Conservation (phyloP, 352 stramenopile species). For the Aphanomyces astaci region DNA sequence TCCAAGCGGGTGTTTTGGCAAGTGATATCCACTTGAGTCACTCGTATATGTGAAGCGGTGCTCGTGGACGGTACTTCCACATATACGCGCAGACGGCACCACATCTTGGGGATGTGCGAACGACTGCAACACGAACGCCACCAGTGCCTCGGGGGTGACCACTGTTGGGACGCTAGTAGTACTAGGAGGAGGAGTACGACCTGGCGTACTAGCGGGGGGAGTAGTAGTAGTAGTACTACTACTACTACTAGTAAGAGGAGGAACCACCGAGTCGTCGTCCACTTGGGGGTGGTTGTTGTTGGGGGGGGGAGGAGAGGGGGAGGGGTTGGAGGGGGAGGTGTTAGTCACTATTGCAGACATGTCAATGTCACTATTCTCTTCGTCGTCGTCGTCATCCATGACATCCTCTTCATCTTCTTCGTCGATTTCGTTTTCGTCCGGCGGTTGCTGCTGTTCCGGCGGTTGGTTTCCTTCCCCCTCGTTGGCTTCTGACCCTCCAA, state of each 20-base stretch:
- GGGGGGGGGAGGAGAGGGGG: too few relatives aligned
- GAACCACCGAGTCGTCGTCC: neutral
- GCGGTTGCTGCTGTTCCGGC: conserved; percentile 6
- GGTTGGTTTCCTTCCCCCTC: neutral
- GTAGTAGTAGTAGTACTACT: neutral
- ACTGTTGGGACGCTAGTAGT: neutral
- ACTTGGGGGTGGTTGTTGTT: neutral
- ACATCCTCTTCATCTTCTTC: conserved; percentile 35
- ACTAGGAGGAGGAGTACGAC: neutral
- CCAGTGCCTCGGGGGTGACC: neutral
- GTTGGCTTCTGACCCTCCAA: neutral
- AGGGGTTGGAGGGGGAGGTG: too few relatives aligned
- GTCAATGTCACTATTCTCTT: conserved; percentile 11
- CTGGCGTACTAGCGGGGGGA: neutral
- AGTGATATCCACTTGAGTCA: neutral
- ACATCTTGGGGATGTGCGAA: conserved; percentile 5
- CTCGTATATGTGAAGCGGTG: neutral
- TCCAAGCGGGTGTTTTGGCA: conserved; percentile 12
- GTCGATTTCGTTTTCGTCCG: conserved; percentile 21
- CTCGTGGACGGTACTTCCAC: neutral
- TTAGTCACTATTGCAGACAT: too few relatives aligned
- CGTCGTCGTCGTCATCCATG: conserved; percentile 25
- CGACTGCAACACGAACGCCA: neutral
- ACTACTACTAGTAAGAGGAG: too few relatives aligned
- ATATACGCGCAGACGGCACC: neutral